These are phyloP conservation scores for Hibiscus tridactylites DNA, from an alignment of 345 rosid genomes.

Conservation along the genomic window DNA sequence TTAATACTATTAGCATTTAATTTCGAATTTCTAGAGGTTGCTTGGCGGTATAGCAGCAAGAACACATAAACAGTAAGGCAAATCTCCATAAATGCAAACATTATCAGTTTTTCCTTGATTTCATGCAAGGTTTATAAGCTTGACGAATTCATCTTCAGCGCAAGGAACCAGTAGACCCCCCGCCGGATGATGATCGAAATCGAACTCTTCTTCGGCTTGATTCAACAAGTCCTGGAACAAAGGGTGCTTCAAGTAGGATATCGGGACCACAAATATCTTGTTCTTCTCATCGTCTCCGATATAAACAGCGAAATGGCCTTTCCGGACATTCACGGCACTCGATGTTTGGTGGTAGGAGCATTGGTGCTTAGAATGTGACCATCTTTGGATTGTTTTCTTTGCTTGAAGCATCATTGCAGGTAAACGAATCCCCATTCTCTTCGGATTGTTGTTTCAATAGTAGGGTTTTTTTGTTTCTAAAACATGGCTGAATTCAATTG, in stretches of 20 bases:
- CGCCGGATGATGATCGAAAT: slow-evolving; percentile 38
- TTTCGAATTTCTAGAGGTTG: too few species aligned
- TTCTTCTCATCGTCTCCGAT: slow-evolving; percentile 41
- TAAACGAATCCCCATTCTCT: background rate
- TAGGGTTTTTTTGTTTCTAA: background rate
- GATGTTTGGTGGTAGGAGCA: background rate
- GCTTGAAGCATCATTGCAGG: slow-evolving; percentile 3
- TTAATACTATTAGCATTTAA: too few species aligned
- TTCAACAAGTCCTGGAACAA: slow-evolving; percentile 37
- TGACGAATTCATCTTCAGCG: slow-evolving; percentile 35
- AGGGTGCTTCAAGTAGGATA: slow-evolving; percentile 35
- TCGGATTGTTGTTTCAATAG: background rate
- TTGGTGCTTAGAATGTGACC: slow-evolving; percentile 1
- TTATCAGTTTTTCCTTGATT: too few species aligned
- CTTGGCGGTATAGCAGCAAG: too few species aligned
- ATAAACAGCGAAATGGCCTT: slow-evolving; percentile 45
- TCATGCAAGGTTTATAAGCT: background rate
- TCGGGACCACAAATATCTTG: slow-evolving; percentile 36
- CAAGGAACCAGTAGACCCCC: slow-evolving; percentile 56
- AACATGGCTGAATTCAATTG: too few species aligned
- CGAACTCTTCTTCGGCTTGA: slow-evolving; percentile 46
- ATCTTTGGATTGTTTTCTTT: background rate
- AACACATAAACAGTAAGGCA: too few species aligned
- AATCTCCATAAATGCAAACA: too few species aligned
- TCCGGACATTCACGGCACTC: slow-evolving; percentile 15